Evolutionary conservation across 164 flowering plant species (phyloP), one percentile per base, ranked within the genome.

Genomic region (Litsea cubeba): DNA sequence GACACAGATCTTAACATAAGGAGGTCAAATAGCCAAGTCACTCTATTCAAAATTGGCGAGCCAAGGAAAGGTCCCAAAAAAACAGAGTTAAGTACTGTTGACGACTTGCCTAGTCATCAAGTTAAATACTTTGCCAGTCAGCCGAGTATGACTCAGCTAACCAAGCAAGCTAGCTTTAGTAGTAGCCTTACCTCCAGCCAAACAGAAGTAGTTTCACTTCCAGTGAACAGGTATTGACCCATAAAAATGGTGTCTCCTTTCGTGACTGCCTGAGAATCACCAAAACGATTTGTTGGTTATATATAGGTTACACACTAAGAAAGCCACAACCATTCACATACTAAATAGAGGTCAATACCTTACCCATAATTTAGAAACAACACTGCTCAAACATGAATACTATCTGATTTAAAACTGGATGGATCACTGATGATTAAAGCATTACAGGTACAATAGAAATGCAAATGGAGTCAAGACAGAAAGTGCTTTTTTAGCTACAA

Each of bases 181-280:
- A 51, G 40, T 5, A 15, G 62, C 25, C 62, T 24, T 82, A 95
- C 99, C 97, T 95, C 97, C 80, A 95, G 76, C 99, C 99, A 95
- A 50, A 90, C 99, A 73, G 99, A 95, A 64, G 99, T 95, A 50
- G 93, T 92, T 83, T 95, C 99, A 86, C 98, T 95, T 77, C 99
- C 99, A 17, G 99, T 95, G 81, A 95, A 95, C 71, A 95, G 81
- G 79, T 95, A 95, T 72, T 93, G 94, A 64, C 99, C 99, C 72
- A 95, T 62, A 80, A 95, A 95, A 68, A 95, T 93, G 74, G 97
- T 95, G 78, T 91, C 97, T 69, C 99, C 98, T 72, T 83, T 84
- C 83, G 86, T 88, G 77, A 94, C 97, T 46, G 91, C 85, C 98
- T 94, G 91, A 74, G 85, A 78, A 80, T 65, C 60, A 65, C 70